Evolutionary conservation across 192 early-diverging fungal species (phyloP).

Genomic region (Coemansia sp.): DNA sequence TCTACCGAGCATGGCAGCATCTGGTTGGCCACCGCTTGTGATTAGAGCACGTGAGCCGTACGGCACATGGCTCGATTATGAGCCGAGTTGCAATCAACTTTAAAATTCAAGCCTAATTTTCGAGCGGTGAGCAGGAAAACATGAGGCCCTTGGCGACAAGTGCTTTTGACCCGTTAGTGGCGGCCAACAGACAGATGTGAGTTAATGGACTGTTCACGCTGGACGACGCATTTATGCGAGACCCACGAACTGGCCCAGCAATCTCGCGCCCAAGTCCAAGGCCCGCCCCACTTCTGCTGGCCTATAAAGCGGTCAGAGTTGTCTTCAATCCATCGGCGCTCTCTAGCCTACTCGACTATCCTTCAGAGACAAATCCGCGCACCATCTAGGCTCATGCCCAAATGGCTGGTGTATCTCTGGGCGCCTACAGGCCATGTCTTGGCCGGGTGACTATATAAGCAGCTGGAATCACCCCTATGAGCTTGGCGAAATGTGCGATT

Average conservation of each 20-base stretch:
- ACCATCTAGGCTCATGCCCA: not conserved
- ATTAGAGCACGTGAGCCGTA: not conserved
- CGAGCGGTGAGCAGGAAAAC: no score
- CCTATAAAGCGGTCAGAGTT: not conserved
- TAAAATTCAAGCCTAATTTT: no score
- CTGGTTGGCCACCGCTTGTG: not conserved
- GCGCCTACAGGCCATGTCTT: not conserved
- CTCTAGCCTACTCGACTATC: not conserved
- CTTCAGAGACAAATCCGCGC: not conserved
- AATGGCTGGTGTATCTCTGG: not conserved
- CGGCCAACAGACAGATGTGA: not conserved
- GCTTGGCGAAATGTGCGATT: not conserved
- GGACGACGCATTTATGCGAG: not conserved
- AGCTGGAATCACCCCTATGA: not conserved
- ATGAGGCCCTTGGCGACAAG: not conserved
- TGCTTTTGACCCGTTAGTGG: not conserved
- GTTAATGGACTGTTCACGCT: not conserved
- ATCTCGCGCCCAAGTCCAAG: not conserved
- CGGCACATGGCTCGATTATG: not conserved
- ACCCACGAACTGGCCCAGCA: not conserved
- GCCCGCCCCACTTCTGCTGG: not conserved
- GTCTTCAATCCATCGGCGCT: not conserved
- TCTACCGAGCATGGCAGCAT: not conserved
- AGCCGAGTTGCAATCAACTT: not conserved
- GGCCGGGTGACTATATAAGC: not conserved